Evolutionary conservation across 129 eudicot species (phyloP).

Genomic region (Centaurea solstitialis): DNA sequence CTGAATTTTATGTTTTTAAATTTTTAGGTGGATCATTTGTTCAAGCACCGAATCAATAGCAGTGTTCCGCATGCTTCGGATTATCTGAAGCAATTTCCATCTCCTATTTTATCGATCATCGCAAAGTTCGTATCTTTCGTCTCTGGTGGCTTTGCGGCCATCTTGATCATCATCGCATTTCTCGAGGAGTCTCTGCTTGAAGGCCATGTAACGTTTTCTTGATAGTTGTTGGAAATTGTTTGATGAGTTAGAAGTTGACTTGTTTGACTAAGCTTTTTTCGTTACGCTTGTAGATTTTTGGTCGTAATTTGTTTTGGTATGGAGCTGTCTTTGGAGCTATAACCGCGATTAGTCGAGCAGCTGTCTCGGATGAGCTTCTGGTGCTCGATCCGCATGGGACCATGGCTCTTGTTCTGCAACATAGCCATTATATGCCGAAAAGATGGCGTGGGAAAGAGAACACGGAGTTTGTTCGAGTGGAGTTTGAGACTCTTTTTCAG

Average conservation of each 20-base stretch:
- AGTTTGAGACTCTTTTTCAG: slow-evolving; percentile 94
- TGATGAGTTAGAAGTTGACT: background rate
- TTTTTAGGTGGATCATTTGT: slow-evolving; percentile 88
- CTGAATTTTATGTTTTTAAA: slow-evolving; percentile 1
- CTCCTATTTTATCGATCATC: slow-evolving; percentile 76
- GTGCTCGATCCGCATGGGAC: slow-evolving; percentile 85
- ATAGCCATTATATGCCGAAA: slow-evolving; percentile 95
- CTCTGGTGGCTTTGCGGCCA: slow-evolving; percentile 97
- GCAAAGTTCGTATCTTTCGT: slow-evolving; percentile 95
- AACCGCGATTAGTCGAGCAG: slow-evolving; percentile 94
- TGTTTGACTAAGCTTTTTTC: background rate
- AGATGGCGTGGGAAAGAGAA: slow-evolving; percentile 90
- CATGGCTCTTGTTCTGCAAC: slow-evolving; percentile 79
- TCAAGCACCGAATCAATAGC: slow-evolving; percentile 84
- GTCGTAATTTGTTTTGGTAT: slow-evolving; percentile 95
- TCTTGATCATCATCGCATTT: slow-evolving; percentile 88
- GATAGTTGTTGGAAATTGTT: background rate
- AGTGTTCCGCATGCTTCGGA: slow-evolving; percentile 84
- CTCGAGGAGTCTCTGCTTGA: slow-evolving; percentile 94
- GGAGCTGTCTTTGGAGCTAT: slow-evolving; percentile 96
- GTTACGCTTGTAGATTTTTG: slow-evolving; percentile 63
- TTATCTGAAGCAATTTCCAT: slow-evolving; percentile 87
- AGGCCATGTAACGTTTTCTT: slow-evolving; percentile 81
- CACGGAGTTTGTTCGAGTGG: slow-evolving; percentile 64
- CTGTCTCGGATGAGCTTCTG: slow-evolving; percentile 71